Conservation (phyloP, 75 land plant genomes). For the Pinus taeda region DNA sequence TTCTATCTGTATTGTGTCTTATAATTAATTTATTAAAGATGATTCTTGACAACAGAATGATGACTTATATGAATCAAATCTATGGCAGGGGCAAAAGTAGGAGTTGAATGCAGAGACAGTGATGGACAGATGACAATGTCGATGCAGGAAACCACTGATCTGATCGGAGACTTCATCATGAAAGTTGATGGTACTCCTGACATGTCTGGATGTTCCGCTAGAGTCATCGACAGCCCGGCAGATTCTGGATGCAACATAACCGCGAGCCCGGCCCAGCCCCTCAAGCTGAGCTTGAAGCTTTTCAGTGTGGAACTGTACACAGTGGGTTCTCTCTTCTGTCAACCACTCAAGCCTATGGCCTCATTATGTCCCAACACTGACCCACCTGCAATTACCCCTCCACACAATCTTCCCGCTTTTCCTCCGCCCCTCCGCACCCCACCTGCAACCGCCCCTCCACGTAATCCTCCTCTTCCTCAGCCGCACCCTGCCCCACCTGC, state of each 20-base stretch:
- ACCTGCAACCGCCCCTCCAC: conserved; percentile 11
- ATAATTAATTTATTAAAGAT: too few species aligned
- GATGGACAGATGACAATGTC: conserved; percentile 14
- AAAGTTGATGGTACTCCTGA: conserved; percentile 48
- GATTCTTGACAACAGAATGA: too few species aligned
- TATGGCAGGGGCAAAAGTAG: conserved; percentile 48
- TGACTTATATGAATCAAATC: too few species aligned
- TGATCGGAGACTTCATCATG: conserved; percentile 41
- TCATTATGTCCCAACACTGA: conserved; percentile 28
- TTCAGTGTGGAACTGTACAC: conserved; percentile 43
- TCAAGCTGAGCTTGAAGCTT: conserved; percentile 27
- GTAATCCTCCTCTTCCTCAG: conserved; percentile 13
- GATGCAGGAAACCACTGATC: conserved; percentile 39
- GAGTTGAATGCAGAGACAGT: conserved; percentile 28
- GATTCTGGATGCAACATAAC: conserved; percentile 13
- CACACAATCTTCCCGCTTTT: background rate
- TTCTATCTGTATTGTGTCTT: too few species aligned
- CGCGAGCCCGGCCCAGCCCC: conserved; percentile 37
- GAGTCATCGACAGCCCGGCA: conserved; percentile 11
- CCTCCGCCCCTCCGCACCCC: conserved; percentile 8
- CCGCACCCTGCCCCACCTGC: conserved; percentile 15
- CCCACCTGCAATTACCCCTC: conserved; percentile 6
- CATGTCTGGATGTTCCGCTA: conserved; percentile 35
- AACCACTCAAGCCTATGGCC: conserved; percentile 41
- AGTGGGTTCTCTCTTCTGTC: conserved; percentile 38